Percentiles rank a stretch among this genome's conserved stretches.
Evolutionary conservation across 768 basidiomycete species (phyloP).

Genomic region (Rhodotorula paludigena): DNA sequence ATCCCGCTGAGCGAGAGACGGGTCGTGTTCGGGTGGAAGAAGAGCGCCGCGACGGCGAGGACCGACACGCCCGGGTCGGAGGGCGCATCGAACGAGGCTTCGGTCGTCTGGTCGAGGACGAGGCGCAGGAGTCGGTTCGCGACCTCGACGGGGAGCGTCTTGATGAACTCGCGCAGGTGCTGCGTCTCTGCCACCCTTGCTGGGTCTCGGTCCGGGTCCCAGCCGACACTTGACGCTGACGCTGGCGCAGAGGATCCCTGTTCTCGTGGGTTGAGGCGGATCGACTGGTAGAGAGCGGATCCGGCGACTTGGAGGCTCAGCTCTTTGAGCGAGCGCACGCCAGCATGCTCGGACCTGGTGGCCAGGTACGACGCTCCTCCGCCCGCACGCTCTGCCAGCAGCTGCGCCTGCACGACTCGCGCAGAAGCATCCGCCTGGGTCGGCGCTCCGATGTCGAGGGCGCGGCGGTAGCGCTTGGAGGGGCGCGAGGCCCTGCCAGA

Average conservation of each 20-base stretch:
- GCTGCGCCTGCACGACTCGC: neutral
- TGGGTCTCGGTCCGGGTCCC: slow-evolving; percentile 19
- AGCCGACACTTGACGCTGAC: slow-evolving; percentile 2
- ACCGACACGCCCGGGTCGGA: slow-evolving; percentile 18
- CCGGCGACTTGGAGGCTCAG: slow-evolving; percentile 1
- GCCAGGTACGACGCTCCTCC: slow-evolving; percentile 18
- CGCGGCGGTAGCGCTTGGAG: slow-evolving; percentile 13
- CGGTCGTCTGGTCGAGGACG: slow-evolving; percentile 14
- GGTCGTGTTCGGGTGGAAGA: slow-evolving; percentile 27
- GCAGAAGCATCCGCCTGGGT: neutral
- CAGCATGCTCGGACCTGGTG: neutral
- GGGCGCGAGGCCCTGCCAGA: neutral
- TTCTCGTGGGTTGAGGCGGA: neutral
- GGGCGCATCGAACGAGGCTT: neutral
- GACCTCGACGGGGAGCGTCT: slow-evolving; percentile 12
- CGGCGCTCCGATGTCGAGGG: slow-evolving; percentile 2
- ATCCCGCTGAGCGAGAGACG: slow-evolving; percentile 17
- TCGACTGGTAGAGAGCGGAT: neutral
- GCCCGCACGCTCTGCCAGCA: slow-evolving; percentile 23
- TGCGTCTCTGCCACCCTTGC: neutral
- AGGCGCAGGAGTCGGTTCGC: slow-evolving; percentile 13
- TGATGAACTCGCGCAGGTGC: neutral
- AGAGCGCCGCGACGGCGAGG: slow-evolving; percentile 21
- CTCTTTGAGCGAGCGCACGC: slow-evolving; percentile 4
- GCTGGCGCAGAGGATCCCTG: too few species aligned